Evolutionary conservation across 2,329 filamentous ascomycete genomes (phyloP).

Genomic region (Microascus cirrosus): DNA sequence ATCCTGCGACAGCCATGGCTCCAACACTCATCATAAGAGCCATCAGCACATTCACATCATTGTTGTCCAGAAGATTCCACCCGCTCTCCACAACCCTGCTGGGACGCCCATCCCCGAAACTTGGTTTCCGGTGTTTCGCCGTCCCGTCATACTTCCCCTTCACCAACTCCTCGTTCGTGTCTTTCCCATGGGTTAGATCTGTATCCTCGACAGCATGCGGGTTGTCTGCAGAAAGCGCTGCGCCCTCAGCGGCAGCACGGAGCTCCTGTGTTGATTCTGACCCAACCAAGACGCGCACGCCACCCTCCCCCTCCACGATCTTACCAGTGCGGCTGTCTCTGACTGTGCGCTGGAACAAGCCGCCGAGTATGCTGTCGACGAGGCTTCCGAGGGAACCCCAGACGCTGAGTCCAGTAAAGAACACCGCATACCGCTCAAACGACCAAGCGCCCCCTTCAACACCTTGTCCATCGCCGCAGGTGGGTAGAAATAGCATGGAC

Average conservation of each 20-base stretch:
- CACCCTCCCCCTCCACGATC: constrained; percentile 79
- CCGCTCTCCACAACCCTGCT: constrained; percentile 55
- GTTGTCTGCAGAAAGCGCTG: constrained; percentile 29
- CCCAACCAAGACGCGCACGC: constrained; percentile 37
- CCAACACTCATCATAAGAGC: constrained; percentile 69
- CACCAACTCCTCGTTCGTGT: constrained; percentile 18
- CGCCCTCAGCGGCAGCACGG: constrained; percentile 16
- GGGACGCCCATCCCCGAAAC: constrained; percentile 43
- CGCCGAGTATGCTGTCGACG: constrained; percentile 80
- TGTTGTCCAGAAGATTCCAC: constrained; percentile 78
- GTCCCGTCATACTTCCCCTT: constrained; percentile 34
- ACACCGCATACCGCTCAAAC: constrained; percentile 26
- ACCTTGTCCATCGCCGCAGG: constrained; percentile 40
- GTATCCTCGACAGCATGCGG: constrained; percentile 27
- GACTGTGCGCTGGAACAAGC: constrained; percentile 75
- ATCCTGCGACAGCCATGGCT: constrained; percentile 56
- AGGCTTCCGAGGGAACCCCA: constrained; percentile 74
- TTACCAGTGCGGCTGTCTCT: constrained; percentile 74
- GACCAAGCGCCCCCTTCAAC: constrained; percentile 39
- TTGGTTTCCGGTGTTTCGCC: constrained; percentile 37
- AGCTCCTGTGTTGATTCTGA: not conserved
- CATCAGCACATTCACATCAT: constrained; percentile 92
- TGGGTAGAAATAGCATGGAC: constrained; percentile 56
- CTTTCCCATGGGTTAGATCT: constrained; percentile 7
- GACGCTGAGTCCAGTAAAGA: constrained; percentile 49